phyloP scores from a whole-genome alignment of 257 asterid genomes.

The Craterostigma plantagineum region DNA sequence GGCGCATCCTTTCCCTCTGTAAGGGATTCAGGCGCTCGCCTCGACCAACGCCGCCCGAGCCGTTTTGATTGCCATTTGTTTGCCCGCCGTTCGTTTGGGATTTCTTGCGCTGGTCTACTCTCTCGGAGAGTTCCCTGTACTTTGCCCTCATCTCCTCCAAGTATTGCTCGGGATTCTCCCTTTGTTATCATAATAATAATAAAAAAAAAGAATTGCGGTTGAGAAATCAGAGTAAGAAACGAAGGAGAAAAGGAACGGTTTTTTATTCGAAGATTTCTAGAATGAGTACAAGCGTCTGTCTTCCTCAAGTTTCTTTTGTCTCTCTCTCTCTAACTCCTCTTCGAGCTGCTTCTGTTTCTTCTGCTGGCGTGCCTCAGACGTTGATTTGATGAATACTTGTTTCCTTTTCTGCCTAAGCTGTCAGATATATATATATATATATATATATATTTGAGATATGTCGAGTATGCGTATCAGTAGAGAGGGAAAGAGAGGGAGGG shows the following conservation, averaged over 20 bases:
- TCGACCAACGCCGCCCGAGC: conserved; percentile 88
- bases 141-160: conserved; percentile 78
- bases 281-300: conserved; percentile 57
- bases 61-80: too few species aligned
- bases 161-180: conserved; percentile 82
- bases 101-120: conserved; percentile 73
- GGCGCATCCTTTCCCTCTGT: conserved; percentile 97
- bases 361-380: conserved; percentile 73
- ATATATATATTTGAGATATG: conserved; percentile 1
- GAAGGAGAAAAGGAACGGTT: conserved; percentile 3
- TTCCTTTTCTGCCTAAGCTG: conserved; percentile 78
- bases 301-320: conserved; percentile 80
- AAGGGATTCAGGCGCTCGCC: conserved; percentile 84
- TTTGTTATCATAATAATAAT: conserved; percentile 10
- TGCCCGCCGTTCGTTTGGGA: conserved; percentile 59
- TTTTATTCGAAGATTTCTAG: too few species aligned
- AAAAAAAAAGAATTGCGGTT: conserved; percentile 1
- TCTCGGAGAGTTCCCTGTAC: conserved; percentile 64
- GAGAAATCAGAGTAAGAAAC: conserved; percentile 3
- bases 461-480: too few species aligned
- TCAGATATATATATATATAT: too few species aligned
- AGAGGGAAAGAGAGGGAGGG: too few species aligned
- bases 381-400: conserved; percentile 67
- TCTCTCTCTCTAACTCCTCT: conserved; percentile 80
- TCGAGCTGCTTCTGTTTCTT: conserved; percentile 74